These are phyloP conservation scores for Ogataea trehalophila DNA, from an alignment of 805 yeast species.

Conservation along the genomic window DNA sequence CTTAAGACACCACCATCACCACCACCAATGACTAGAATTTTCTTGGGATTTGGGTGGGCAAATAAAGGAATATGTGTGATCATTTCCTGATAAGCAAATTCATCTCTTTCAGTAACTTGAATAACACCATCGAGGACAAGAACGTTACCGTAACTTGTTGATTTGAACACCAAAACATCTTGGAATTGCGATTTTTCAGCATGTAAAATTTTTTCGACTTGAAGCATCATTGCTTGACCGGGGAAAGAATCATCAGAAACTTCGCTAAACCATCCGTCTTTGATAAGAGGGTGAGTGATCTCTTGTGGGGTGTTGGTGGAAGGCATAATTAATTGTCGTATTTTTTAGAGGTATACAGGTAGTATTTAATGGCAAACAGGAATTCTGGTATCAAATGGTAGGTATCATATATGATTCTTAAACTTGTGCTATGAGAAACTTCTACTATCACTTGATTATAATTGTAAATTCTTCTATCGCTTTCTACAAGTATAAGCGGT, in stretches of 20 bases:
- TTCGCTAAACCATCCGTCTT: slow-evolving; percentile 82
- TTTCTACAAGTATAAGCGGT: too few species aligned
- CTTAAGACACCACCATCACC: slow-evolving; percentile 95
- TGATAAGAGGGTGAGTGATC: slow-evolving; percentile 46
- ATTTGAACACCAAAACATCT: slow-evolving; percentile 75
- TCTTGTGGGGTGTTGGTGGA: slow-evolving; percentile 17
- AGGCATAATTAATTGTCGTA: background rate
- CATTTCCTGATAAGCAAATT: slow-evolving; percentile 91
- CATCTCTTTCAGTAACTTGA: slow-evolving; percentile 90
- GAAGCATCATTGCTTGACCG: slow-evolving; percentile 76
- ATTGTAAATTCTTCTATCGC: too few species aligned
- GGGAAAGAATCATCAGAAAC: slow-evolving; percentile 68
- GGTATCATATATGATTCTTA: too few species aligned
- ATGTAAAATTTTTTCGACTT: slow-evolving; percentile 60
- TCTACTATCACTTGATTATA: too few species aligned
- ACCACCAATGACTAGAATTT: slow-evolving; percentile 86
- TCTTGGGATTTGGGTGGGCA: slow-evolving; percentile 70
- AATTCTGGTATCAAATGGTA: too few species aligned
- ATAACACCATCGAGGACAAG: slow-evolving; percentile 84
- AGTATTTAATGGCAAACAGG: background rate
- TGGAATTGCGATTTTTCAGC: slow-evolving; percentile 68
- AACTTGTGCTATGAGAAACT: too few species aligned
- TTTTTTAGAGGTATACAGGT: background rate
- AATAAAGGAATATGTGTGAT: slow-evolving; percentile 79
- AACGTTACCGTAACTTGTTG: slow-evolving; percentile 78